A percentile compares a stretch with the other conserved stretches of the same genome.
Conservation (phyloP, 257 asterid species). For the Solanum boliviense region DNA sequence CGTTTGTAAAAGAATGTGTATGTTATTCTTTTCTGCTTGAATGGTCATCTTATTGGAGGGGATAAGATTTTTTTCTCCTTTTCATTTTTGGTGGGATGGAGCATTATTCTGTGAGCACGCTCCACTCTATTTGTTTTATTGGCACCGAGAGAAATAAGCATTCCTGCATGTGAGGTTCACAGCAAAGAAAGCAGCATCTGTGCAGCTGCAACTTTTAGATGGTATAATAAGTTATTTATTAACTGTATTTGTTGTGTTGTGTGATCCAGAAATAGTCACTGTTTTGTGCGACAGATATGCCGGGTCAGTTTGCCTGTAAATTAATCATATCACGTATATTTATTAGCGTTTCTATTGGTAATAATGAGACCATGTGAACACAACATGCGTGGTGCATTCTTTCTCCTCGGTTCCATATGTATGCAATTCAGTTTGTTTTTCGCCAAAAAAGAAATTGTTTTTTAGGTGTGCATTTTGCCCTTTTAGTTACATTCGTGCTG, state of each 20-base stretch:
- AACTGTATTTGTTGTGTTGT: background rate
- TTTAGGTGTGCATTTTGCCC: background rate
- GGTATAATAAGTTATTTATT: background rate
- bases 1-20: conserved; percentile 8
- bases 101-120: conserved; percentile 4
- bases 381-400: background rate
- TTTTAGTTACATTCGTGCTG: background rate
- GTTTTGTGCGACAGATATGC: background rate
- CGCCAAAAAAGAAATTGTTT: background rate
- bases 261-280: background rate
- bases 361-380: background rate
- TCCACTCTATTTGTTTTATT: conserved; percentile 3
- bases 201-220: conserved; percentile 1
- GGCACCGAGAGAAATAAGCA: conserved; percentile 34
- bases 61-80: background rate
- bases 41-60: conserved; percentile 19
- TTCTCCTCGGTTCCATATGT: background rate
- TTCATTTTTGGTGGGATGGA: conserved; percentile 1
- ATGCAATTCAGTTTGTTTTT: background rate
- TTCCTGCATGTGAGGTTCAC: conserved; percentile 14
- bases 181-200: conserved; percentile 22
- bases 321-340: background rate
- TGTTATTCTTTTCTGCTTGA: conserved; percentile 29
- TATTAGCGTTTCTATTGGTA: background rate
- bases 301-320: background rate